phyloP scores from a whole-genome alignment of 2,329 filamentous ascomycete species.

The Verticillium albo-atrum region DNA sequence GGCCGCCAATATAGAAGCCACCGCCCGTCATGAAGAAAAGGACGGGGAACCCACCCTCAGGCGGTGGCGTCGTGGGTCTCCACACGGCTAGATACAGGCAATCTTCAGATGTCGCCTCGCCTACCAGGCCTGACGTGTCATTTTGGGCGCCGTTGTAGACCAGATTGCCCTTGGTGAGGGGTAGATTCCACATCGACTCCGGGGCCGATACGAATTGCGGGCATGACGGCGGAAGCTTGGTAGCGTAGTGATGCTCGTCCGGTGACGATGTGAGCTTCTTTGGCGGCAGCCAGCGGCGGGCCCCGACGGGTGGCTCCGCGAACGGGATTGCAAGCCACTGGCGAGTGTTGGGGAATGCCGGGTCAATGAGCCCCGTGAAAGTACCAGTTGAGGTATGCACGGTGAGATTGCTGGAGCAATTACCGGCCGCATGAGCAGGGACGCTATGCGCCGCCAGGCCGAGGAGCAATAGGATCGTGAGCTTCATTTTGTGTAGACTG shows the following conservation, averaged over 20 bases:
- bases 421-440: not conserved
- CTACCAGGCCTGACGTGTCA: conserved; percentile 14
- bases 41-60: conserved; percentile 31
- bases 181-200: conserved; percentile 20
- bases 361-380: conserved; percentile 27
- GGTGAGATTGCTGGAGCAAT: conserved; percentile 12
- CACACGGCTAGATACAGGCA: conserved; percentile 42
- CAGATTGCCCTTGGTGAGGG: conserved; percentile 13
- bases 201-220: conserved; percentile 26
- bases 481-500: too few relatives aligned
- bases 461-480: too few relatives aligned
- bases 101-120: conserved; percentile 25
- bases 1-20: conserved; percentile 36
- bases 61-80: conserved; percentile 24
- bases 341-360: conserved; percentile 23
- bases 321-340: conserved; percentile 33
- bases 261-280: conserved; percentile 16
- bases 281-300: conserved; percentile 23
- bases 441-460: too few relatives aligned
- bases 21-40: conserved; percentile 44
- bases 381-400: conserved; percentile 24
- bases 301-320: conserved; percentile 26
- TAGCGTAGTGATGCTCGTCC: conserved; percentile 17
- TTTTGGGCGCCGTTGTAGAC: conserved; percentile 17
- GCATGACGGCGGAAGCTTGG: conserved; percentile 24